Conservation (phyloP, 306 rosid genomes). For the Begonia loranthoides region DNA sequence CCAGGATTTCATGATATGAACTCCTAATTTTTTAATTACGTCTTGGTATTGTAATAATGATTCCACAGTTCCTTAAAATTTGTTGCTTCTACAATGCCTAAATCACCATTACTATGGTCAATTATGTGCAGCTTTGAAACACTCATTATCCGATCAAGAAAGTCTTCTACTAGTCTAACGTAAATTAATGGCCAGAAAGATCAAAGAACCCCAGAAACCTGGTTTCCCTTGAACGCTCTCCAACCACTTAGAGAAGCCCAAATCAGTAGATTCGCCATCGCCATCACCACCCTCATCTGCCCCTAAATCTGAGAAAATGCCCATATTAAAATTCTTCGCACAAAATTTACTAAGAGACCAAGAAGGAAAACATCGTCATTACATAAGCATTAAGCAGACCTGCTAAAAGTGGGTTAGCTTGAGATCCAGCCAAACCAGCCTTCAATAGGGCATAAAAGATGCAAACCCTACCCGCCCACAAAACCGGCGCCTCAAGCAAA, state of each 20-base stretch:
- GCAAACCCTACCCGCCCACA: constrained; percentile 83
- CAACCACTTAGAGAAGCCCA: constrained; percentile 91
- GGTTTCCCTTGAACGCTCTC: constrained; percentile 60
- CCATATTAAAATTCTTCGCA: not conserved
- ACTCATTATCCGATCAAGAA: too few species aligned
- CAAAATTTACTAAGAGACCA: not conserved
- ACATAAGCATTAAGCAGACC: constrained; percentile 22
- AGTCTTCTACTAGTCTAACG: too few species aligned
- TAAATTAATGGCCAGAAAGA: not conserved
- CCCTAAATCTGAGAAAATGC: constrained; percentile 38
- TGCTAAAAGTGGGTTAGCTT: constrained; percentile 58
- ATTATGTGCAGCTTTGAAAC: too few species aligned
- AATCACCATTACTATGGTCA: too few species aligned
- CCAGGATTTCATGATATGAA: too few species aligned
- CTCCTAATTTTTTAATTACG: too few species aligned
- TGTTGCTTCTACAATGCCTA: too few species aligned
- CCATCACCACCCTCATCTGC: constrained; percentile 18
- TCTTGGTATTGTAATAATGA: too few species aligned
- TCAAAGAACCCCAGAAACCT: constrained; percentile 24
- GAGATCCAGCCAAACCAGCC: constrained; percentile 89
- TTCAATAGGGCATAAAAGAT: constrained; percentile 75
- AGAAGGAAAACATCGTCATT: not conserved
- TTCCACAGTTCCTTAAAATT: too few species aligned
- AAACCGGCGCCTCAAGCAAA: constrained; percentile 61
- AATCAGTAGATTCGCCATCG: constrained; percentile 38